Conservation (phyloP, 805 yeast species). For the Yamadazyma takamatsuzukensis region DNA sequence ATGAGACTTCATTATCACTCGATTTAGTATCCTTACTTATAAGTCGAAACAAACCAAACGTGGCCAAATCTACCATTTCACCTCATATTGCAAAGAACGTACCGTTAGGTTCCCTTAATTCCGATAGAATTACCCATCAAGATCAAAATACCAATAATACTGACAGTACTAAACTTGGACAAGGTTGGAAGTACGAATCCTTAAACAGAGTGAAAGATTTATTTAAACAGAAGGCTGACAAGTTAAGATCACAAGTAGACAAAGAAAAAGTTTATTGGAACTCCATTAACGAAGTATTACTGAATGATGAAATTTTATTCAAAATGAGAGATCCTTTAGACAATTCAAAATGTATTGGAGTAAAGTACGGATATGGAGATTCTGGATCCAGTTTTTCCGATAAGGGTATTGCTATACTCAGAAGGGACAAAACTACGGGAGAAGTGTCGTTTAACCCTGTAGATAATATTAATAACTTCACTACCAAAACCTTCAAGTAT, state of each 20-base stretch:
- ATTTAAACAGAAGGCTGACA: constrained; percentile 48
- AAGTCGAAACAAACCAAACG: constrained; percentile 77
- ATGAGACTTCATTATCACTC: constrained; percentile 82
- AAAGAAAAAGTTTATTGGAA: constrained; percentile 72
- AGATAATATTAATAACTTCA: constrained; percentile 22
- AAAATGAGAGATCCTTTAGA: constrained; percentile 54
- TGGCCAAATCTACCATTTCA: constrained; percentile 85
- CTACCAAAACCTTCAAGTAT: constrained; percentile 40
- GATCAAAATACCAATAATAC: constrained; percentile 21
- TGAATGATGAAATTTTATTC: constrained; percentile 58
- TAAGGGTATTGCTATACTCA: constrained; percentile 71
- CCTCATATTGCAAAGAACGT: constrained; percentile 72
- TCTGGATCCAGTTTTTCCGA: constrained; percentile 78
- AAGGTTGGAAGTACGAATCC: constrained; percentile 85
- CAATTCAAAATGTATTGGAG: constrained; percentile 58
- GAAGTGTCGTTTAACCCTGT: constrained; percentile 33
- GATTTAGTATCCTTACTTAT: constrained; percentile 84
- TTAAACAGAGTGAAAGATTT: constrained; percentile 51
- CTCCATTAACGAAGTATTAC: constrained; percentile 40
- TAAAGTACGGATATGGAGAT: constrained; percentile 88
- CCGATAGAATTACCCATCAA: constrained; percentile 35
- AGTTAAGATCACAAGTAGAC: constrained; percentile 50
- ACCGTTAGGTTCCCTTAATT: constrained; percentile 69
- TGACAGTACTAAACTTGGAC: constrained; percentile 41
- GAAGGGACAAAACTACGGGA: constrained; percentile 40